These are phyloP conservation scores for Aphanomyces stellatus DNA, from an alignment of 352 stramenopile species.

Conservation along the genomic window DNA sequence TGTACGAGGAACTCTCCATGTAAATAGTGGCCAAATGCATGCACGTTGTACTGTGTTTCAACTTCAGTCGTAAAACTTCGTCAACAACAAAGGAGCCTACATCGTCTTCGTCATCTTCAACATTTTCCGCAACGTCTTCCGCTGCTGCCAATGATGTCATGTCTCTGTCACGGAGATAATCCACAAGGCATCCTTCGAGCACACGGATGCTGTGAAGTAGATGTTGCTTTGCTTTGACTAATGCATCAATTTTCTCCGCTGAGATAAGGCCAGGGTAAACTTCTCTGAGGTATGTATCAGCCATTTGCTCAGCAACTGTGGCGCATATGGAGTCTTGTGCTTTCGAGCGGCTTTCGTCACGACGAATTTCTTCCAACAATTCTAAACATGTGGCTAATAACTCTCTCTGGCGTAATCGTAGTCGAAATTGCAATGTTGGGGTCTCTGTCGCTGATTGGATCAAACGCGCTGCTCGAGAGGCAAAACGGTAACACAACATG, in stretches of 20 bases:
- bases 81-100: constrained; percentile 72
- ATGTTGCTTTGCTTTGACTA: constrained; percentile 54
- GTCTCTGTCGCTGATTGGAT: constrained; percentile 46
- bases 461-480: constrained; percentile 54
- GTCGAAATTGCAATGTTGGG: constrained; percentile 46
- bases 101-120: constrained; percentile 23
- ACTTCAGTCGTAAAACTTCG: constrained; percentile 53
- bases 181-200: constrained; percentile 58
- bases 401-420: constrained; percentile 66
- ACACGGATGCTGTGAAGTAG: constrained; percentile 55
- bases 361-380: constrained; percentile 59
- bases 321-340: constrained; percentile 69
- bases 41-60: constrained; percentile 69
- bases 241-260: constrained; percentile 15
- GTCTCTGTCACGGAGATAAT: constrained; percentile 25
- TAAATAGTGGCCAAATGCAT: constrained; percentile 47
- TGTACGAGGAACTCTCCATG: constrained; percentile 31
- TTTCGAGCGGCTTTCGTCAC: constrained; percentile 32
- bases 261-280: background rate
- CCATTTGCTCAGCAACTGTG: constrained; percentile 70
- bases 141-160: background rate
- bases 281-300: constrained; percentile 71
- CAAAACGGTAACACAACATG: constrained; percentile 84
- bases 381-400: constrained; percentile 65
- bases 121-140: background rate